phyloP scores from a whole-genome alignment of 768 basidiomycete genomes.

The Boletus patriciae region DNA sequence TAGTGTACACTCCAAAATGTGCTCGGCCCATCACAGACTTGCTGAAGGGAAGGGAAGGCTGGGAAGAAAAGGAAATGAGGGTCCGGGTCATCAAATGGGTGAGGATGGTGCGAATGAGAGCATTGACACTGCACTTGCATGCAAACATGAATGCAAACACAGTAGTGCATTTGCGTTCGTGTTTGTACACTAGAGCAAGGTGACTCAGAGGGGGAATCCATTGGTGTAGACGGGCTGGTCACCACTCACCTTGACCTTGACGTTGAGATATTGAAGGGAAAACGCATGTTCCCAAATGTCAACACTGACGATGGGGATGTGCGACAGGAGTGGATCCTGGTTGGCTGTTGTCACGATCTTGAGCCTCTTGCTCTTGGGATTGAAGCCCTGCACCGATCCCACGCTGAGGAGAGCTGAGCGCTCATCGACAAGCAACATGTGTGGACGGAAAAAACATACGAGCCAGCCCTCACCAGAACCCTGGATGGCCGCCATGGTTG shows the following conservation, averaged over 20 bases:
- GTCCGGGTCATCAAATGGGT: no score
- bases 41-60: no score
- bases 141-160: no score
- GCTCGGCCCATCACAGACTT: no score
- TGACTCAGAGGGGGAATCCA: no score
- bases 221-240: no score
- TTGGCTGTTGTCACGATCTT: constrained; percentile 92
- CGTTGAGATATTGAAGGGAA: constrained; percentile 96
- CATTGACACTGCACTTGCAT: no score
- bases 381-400: constrained; percentile 54
- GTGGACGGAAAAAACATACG: constrained; percentile 48
- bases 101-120: no score
- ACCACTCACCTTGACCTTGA: constrained; percentile 86
- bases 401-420: neutral
- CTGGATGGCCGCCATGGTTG: constrained; percentile 82
- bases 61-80: no score
- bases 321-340: constrained; percentile 86
- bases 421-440: neutral
- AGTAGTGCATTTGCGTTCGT: no score
- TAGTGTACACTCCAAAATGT: no score
- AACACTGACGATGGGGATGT: constrained; percentile 83
- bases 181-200: no score
- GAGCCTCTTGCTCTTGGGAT: constrained; percentile 64
- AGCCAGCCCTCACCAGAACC: constrained; percentile 98
- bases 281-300: constrained; percentile 97